Base-by-base conservation (phyloP, 106 monocot species). In the Dioscorea alata region DNA sequence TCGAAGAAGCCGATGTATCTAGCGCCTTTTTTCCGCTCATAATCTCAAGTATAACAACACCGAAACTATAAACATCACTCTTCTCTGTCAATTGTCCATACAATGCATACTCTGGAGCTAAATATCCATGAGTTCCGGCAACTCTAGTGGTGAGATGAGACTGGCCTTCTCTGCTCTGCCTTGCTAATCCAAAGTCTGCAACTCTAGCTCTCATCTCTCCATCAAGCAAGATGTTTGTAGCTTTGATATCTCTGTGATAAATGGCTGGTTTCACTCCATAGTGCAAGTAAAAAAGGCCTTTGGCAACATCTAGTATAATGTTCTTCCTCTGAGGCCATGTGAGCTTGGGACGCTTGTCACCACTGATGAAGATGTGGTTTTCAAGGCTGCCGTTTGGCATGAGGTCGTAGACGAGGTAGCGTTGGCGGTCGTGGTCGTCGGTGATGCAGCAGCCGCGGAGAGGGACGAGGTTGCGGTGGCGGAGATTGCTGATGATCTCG, bases 11-110 rank as follows among this genome's bases (percentile, higher is more conserved):
- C 18, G 83, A 68, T 74, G 64, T 79, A 71, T 95, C 91, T 56
- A 95, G 66, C 12, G 88, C 94, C 66, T 72, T 81, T 48, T 85
- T 63, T 13, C 94, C 94, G 54, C 85, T 85, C 94, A 95, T 91
- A 28, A 86, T 71, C 85, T 90, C 89, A 17, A 90, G 59, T 51
- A 90, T 42, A 14, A 86, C 61, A 24, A 90, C 83, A 18, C 89
- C 89, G 48, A 95, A 95, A 83, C 95, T 91, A 64, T 95, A 95
- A 6, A 95, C 95, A 32, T 95, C 95, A 74, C 95, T 95, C 75
- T 88, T 95, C 79, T 91, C 95, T 6, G 94, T 95, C 48, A 95
- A 75, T 79, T 95, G 94, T 35, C 94, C 94, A 59, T 91, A 95
- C 33, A 95, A 75, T 0, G 94, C 94, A 65, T 95, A 95, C 82